phyloP scores from a whole-genome alignment of 164 flowering plant genomes.

The Echeveria elegans region DNA sequence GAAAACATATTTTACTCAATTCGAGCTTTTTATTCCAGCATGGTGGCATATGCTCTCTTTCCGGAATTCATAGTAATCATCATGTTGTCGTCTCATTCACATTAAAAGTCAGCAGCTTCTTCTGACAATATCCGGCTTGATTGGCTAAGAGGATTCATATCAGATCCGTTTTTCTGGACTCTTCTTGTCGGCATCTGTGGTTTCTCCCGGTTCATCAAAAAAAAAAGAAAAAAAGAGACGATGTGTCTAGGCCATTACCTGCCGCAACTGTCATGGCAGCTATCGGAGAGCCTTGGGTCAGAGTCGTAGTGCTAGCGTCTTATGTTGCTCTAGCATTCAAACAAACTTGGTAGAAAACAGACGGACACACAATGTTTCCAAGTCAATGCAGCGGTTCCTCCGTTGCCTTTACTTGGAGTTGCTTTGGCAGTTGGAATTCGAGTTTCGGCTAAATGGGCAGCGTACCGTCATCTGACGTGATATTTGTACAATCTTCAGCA shows the following conservation, averaged over 20 bases:
- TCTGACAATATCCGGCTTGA: constrained; percentile 57
- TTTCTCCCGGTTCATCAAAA: constrained; percentile 38
- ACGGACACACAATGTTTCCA: constrained; percentile 17
- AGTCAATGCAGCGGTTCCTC: constrained; percentile 22
- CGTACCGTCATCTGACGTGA: constrained; percentile 86
- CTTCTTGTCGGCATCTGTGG: constrained; percentile 44
- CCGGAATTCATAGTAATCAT: constrained; percentile 51
- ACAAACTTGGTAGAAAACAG: constrained; percentile 27
- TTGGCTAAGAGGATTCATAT: constrained; percentile 50
- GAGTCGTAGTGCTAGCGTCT: constrained; percentile 35
- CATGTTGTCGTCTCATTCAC: constrained; percentile 54
- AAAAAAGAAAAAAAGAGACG: too few relatives aligned
- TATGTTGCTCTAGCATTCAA: constrained; percentile 55
- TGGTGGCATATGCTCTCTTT: constrained; percentile 70
- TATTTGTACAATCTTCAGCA: too few relatives aligned
- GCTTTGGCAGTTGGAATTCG: constrained; percentile 75
- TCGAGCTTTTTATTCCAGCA: constrained; percentile 52
- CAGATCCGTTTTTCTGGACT: constrained; percentile 68
- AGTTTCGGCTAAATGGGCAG: constrained; percentile 69
- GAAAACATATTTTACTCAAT: constrained; percentile 44
- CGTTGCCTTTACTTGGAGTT: constrained; percentile 52
- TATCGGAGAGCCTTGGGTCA: constrained; percentile 81
- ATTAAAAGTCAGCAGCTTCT: constrained; percentile 46
- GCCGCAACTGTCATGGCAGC: constrained; percentile 70
- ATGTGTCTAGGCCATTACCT: constrained; percentile 70